Conservation (phyloP, 2,329 filamentous ascomycete genomes). For the Talaromyces sp. region DNA sequence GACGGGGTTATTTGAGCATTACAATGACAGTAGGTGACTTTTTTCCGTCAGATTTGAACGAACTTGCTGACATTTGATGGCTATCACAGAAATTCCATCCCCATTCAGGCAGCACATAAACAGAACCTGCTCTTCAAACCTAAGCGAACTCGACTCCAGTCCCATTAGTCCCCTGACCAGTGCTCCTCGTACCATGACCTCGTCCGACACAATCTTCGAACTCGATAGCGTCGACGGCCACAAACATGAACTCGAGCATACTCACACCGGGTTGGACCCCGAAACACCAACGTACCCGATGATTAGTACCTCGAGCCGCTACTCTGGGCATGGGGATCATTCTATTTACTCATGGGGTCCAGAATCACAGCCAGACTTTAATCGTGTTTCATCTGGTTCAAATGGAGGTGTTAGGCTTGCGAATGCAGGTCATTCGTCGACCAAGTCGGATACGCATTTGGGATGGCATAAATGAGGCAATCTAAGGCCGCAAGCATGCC, state of each 20-base stretch:
- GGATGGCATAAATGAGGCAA: constrained; percentile 29
- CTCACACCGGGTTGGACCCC: not conserved
- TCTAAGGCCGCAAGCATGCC: too few relatives aligned
- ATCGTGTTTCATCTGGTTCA: not conserved
- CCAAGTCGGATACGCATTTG: constrained; percentile 1
- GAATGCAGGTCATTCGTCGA: not conserved
- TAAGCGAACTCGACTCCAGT: constrained; percentile 4
- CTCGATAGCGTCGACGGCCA: constrained; percentile 7
- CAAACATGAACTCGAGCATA: not conserved
- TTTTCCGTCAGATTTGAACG: not conserved
- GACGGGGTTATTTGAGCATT: not conserved
- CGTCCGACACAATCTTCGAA: constrained; percentile 5
- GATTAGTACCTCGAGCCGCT: not conserved
- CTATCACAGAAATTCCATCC: not conserved
- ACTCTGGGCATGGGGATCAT: not conserved
- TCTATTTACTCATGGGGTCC: not conserved
- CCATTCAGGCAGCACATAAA: not conserved
- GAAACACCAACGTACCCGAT: not conserved
- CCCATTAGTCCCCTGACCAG: not conserved
- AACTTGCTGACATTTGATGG: not conserved
- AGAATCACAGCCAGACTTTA: not conserved
- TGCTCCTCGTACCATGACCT: not conserved
- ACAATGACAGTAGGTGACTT: constrained; percentile 1
- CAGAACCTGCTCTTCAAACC: constrained; percentile 4
- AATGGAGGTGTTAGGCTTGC: constrained; percentile 5